Evolutionary conservation across 2,329 filamentous ascomycete genomes (phyloP), one percentile per base, ranked within the genome.

Genomic region (Paraphoma sp.): DNA sequence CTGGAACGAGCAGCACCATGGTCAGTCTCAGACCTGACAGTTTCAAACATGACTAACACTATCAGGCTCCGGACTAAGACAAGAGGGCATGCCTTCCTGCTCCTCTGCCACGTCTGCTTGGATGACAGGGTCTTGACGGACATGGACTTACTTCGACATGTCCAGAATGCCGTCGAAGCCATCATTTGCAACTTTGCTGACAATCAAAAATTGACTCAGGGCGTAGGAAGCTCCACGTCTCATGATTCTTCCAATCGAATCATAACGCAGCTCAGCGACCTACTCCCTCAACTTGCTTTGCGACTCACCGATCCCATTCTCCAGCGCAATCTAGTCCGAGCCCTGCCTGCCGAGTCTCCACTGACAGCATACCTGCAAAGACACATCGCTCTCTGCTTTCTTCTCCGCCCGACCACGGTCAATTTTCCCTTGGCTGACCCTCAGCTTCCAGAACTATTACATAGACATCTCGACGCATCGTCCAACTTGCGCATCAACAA

Each of bases 311-410:
- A 82, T 60, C 74, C 81, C 2, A 68, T 80, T 10, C 77, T 91
- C 2, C 84, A 87, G 51, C 80, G 82, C 52, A 83, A 86, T 44
- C 78, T 88, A 4, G 78, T 92, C 10, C 76, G 82, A 16, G 81
- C 83, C 43, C 81, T 94, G 14, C 86, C 89, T 0, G 77, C 83
- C 9, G 80, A 78, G 6, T 82, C 79, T 3, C 65, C 79, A 0
- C 75, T 78, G 33, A 74, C 84, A 1, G 84, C 89, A 58, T 84
- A 88, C 36, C 78, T 94, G 29, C 84, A 88, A 31, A 83, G 89
- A 10, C 81, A 88, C 33, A 80, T 95, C 7, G 89, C 91, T 3
- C 78, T 89, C 5, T 82, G 84, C 1, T 88, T 86, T 61, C 80
- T 91, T 60, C 84, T 91, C 57, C 50, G 71, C 45, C 73, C 73